Conservation (phyloP, 2,329 filamentous ascomycete genomes). For the Nemania abortiva region DNA sequence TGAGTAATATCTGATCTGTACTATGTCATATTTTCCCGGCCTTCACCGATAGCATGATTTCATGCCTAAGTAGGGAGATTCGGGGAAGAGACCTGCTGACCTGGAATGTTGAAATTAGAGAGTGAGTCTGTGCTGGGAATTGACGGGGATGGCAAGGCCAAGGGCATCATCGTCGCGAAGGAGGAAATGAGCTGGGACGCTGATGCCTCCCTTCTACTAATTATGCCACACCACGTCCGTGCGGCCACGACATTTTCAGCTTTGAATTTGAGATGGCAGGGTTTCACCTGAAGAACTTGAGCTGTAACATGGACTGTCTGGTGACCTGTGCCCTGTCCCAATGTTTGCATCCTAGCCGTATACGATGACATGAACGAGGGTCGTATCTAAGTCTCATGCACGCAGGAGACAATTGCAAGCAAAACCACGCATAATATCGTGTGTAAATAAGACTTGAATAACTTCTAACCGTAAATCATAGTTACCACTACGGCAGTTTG, state of each 20-base stretch:
- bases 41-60: conserved; percentile 16
- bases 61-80: neutral
- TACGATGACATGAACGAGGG: conserved; percentile 36
- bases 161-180: conserved; percentile 76
- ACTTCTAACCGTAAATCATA: neutral
- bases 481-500: conserved; percentile 56
- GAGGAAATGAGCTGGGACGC: conserved; percentile 65
- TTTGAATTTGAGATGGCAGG: conserved; percentile 76
- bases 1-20: conserved; percentile 16
- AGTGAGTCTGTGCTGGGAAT: conserved; percentile 62
- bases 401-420: neutral
- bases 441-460: neutral
- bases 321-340: conserved; percentile 76
- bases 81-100: neutral
- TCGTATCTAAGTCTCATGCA: conserved; percentile 7
- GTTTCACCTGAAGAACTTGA: conserved; percentile 69
- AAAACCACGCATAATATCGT: conserved; percentile 3
- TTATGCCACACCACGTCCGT: conserved; percentile 12
- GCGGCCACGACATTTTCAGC: conserved; percentile 61
- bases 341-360: conserved; percentile 79
- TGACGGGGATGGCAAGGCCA: conserved; percentile 45
- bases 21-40: neutral
- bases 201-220: conserved; percentile 41
- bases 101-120: conserved; percentile 5
- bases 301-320: conserved; percentile 70